Base-by-base conservation (phyloP, 2,329 filamentous ascomycete species). In the Colletotrichum shisoi region DNA sequence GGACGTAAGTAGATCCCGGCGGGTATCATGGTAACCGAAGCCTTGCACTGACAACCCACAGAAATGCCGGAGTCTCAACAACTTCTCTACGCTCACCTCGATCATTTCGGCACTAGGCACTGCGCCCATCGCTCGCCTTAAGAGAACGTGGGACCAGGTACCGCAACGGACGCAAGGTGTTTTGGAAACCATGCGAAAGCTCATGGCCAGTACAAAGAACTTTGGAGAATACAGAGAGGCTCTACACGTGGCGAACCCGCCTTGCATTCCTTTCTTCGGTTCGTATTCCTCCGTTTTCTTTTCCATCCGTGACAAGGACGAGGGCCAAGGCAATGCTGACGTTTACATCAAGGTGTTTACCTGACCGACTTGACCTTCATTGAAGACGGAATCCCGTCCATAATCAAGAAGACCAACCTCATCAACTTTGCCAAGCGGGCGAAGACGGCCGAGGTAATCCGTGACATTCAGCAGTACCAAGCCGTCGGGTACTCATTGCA, bases 351-450 rank as follows among this genome's bases (percentile, higher is more conserved):
- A 95, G 93, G 93, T 79, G 94, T 98, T 63, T 99, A 98, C 77
- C 83, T 99, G 69, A 99, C 95, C 66, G 95, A 99, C 81, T 83
- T 99, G 66, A 98, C 94, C 1, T 99, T 99, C 75, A 99, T 99
- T 71, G 95, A 99, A 78, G 94, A 99, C 74, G 95, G 95, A 72
- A 99, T 99, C 70, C 93, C 95, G 3, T 96, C 94, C 11, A 88
- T 97, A 73, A 93, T 96, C 80, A 98, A 97, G 79, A 96, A 96
- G 80, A 95, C 94, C 8, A 93, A 96, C 74, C 84, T 97, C 72
- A 97, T 99, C 83, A 99, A 99, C 81, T 99, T 99, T 79, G 93
- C 94, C 74, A 99, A 99, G 84, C 91, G 95, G 59, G 92, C 93
- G 62, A 99, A 98, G 85, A 98, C 95, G 15, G 95, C 95, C 21